Percentiles rank a stretch among this genome's conserved stretches.
Evolutionary conservation across 208 protist genomes (phyloP).

Genomic region (Lotmaria passim): DNA sequence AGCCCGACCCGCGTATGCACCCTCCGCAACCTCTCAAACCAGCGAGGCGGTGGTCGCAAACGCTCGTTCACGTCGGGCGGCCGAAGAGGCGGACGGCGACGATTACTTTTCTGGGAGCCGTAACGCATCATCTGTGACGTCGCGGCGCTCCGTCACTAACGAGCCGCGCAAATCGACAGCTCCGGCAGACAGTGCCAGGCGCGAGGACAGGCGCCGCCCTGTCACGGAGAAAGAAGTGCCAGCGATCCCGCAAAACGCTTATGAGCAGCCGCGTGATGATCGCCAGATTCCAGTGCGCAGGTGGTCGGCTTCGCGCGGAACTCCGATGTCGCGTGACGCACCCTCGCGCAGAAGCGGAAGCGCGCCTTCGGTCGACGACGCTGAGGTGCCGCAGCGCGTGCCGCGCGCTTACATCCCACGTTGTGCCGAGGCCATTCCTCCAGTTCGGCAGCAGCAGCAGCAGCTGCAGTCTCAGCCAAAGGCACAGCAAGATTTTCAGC

Average conservation of each 20-base stretch:
- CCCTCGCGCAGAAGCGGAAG: slow-evolving; percentile 6
- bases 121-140: background rate
- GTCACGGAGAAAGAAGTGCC: background rate
- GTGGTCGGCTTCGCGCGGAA: background rate
- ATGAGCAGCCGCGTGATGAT: slow-evolving; percentile 24
- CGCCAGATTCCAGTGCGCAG: slow-evolving; percentile 12
- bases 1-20: background rate
- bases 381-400: background rate
- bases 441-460: background rate
- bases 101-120: slow-evolving; percentile 14
- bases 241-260: slow-evolving; percentile 2
- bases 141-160: slow-evolving; percentile 8
- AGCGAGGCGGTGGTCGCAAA: background rate
- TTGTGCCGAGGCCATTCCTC: background rate
- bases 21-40: background rate
- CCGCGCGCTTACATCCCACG: background rate
- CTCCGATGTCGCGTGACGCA: slow-evolving; percentile 4
- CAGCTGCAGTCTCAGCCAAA: background rate
- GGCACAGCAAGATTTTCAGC: background rate
- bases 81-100: background rate
- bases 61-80: background rate
- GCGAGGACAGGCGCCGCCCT: background rate
- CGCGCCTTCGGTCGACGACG: background rate
- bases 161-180: slow-evolving; percentile 1
- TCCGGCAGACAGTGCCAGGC: slow-evolving; percentile 1